Evolutionary conservation across 495 filamentous ascomycete genomes (phyloP), one percentile per base, ranked within the genome.

Genomic region (Tricharina praecox): DNA sequence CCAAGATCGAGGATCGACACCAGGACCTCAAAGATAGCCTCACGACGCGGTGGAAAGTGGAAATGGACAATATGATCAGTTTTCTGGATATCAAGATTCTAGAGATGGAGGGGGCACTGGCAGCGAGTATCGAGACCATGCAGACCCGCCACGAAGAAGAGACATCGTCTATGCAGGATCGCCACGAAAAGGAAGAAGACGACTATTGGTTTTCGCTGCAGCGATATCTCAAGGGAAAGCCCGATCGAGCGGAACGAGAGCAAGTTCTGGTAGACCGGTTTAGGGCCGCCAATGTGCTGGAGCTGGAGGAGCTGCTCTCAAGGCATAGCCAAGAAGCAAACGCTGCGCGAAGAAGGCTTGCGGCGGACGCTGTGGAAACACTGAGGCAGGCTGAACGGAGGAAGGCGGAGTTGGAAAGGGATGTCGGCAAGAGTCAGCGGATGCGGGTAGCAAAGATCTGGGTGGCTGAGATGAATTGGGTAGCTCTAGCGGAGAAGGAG

Each of bases 241-340:
- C 50, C 4, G 52, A 55, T 33, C 39, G 26, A 24, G 50, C 52
- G 39, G 53, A 36, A 16, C 48, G 53, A 18, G 42, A 38, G 38
- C 51, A 46, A n/a, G 13, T 28, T 2, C 40, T 55, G 18, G 48
- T 52, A 38, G 53, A 52, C 3, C 51, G 38, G 24, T 46, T 55
- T 18, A 52, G 24, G 16, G 45, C 19, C 23, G 18, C n/a, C 13
- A 49, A 55, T 18, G 40, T 7, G 0, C 32, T 39, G 25, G 36
- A 49, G 16, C 21, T 40, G 39, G 23, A 52, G 18, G 34, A n/a
- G 34, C 38, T 54, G 80, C 67, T 82, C 88, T 58, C 76, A 28
- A 19, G 10, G 10, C 34, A 9, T 7, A 8, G 16, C 8, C 34
- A 18, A 37, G 9, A 37, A 5, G 7, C 34, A 9, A 9, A 9